These are phyloP conservation scores for Aspergillus wentii DNA, from an alignment of 495 filamentous ascomycete species.

Conservation along the genomic window DNA sequence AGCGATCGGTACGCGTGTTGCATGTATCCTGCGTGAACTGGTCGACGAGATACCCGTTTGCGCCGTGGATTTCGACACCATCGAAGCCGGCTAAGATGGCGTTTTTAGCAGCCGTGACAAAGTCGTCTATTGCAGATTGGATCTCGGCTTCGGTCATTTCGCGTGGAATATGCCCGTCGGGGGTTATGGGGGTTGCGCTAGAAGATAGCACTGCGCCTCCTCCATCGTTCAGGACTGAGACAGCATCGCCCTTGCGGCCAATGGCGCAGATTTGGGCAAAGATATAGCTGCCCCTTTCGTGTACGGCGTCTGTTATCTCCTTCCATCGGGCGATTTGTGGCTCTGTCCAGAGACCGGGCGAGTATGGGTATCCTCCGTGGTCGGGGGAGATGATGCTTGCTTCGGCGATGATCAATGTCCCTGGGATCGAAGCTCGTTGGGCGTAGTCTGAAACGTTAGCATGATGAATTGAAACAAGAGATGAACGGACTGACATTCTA, in stretches of 20 bases:
- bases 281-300: constrained; percentile 44
- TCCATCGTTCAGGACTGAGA: constrained; percentile 29
- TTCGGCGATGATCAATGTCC: constrained; percentile 52
- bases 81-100: constrained; percentile 69
- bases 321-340: constrained; percentile 44
- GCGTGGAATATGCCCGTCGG: constrained; percentile 28
- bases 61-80: constrained; percentile 68
- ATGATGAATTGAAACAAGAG: too few species aligned
- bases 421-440: constrained; percentile 44
- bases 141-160: constrained; percentile 56
- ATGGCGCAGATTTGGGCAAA: constrained; percentile 50
- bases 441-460: too few species aligned
- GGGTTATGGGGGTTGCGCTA: constrained; percentile 36
- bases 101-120: constrained; percentile 54
- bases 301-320: constrained; percentile 42
- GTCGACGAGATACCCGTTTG: constrained; percentile 71
- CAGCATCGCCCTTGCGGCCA: constrained; percentile 49
- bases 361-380: constrained; percentile 35
- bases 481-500: too few species aligned
- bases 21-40: constrained; percentile 62
- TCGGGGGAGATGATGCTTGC: constrained; percentile 55
- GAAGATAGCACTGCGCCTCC: constrained; percentile 7
- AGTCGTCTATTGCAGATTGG: constrained; percentile 47
- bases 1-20: constrained; percentile 62
- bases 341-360: constrained; percentile 40